Evolutionary conservation across 345 rosid genomes (phyloP).

Genomic region (Linum usitatissimum): DNA sequence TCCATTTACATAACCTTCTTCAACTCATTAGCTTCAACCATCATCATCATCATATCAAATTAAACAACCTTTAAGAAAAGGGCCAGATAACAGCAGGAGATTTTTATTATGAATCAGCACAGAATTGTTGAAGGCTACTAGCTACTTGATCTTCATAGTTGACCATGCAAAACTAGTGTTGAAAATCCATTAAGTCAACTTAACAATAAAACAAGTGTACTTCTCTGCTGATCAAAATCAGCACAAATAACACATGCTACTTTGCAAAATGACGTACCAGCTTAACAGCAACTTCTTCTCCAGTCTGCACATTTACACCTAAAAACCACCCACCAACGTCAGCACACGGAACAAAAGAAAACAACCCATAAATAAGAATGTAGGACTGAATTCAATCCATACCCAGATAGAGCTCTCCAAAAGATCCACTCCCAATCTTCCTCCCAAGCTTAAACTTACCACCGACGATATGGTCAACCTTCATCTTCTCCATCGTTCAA

Average conservation of each 20-base stretch:
- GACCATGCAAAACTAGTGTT: too few relatives aligned
- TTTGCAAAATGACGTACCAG: constrained; percentile 35
- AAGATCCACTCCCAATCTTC: constrained; percentile 95
- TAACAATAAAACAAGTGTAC: background rate
- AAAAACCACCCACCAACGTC: constrained; percentile 10
- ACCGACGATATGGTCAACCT: constrained; percentile 60
- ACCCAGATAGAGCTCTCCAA: constrained; percentile 89
- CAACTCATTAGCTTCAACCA: too few relatives aligned
- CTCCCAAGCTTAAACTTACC: constrained; percentile 90
- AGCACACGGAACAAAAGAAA: background rate
- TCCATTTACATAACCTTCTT: too few relatives aligned
- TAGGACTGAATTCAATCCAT: constrained; percentile 7
- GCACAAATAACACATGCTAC: background rate
- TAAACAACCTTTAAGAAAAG: background rate
- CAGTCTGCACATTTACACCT: constrained; percentile 71
- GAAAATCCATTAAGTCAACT: background rate
- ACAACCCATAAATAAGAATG: background rate
- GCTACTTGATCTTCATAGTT: too few relatives aligned
- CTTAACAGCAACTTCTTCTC: constrained; percentile 83
- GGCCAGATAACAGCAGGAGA: background rate
- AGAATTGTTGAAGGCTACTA: too few relatives aligned
- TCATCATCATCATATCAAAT: too few relatives aligned
- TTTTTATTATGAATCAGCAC: constrained; percentile 4
- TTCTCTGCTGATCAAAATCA: constrained; percentile 3
- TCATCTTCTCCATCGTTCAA: constrained; percentile 13